These are phyloP conservation scores for Kwoniella sp. DNA, from an alignment of 768 basidiomycete species.

Conservation along the genomic window DNA sequence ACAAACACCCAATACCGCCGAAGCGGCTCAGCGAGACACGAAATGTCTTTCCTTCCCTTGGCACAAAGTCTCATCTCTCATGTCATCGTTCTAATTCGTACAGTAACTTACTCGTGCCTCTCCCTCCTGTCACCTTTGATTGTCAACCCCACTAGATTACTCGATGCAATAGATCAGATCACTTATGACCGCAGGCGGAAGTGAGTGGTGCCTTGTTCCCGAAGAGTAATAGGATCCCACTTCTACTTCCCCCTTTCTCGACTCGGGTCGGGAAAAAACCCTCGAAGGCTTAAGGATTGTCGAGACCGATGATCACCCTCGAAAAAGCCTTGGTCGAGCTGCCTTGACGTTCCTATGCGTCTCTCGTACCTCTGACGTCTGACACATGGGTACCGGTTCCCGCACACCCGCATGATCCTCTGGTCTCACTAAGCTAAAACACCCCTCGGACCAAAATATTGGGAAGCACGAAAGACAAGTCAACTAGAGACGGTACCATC, in stretches of 20 bases:
- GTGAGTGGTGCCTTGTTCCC: constrained; percentile 1
- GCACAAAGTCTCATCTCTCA: not conserved
- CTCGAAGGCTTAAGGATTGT: not conserved
- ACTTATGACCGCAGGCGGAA: not conserved
- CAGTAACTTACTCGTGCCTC: no score
- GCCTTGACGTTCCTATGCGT: not conserved
- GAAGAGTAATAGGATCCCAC: not conserved
- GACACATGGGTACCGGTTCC: constrained; percentile 1
- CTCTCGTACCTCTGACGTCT: not conserved
- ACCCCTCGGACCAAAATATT: not conserved
- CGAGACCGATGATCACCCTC: not conserved
- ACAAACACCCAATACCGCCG: not conserved
- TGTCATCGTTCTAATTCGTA: no score
- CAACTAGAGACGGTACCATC: not conserved
- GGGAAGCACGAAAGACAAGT: not conserved
- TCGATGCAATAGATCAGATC: no score
- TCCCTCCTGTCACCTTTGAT: no score
- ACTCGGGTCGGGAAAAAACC: not conserved
- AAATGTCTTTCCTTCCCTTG: not conserved
- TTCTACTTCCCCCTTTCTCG: not conserved
- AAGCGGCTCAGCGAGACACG: constrained; percentile 1
- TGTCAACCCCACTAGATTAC: no score
- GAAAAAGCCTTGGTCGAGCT: not conserved
- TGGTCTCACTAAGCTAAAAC: not conserved
- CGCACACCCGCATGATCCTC: not conserved